Base-by-base conservation (phyloP, 495 filamentous ascomycete species). In the Opeltia flavorubescens region DNA sequence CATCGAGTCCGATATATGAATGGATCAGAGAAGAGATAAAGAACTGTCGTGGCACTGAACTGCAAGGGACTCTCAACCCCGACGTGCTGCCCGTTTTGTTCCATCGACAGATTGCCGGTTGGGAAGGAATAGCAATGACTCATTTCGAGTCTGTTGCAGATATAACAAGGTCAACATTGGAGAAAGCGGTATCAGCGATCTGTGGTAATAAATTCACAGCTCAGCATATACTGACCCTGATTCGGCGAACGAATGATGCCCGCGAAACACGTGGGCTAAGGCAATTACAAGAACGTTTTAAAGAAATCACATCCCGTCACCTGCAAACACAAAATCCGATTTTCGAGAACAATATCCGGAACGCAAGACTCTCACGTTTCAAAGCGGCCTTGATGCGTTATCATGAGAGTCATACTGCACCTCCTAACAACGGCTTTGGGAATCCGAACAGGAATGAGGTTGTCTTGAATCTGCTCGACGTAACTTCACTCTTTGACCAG, bases 41-140 rank as follows among this genome's bases (percentile, higher is more conserved):
- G n/a, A 25, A n/a, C 28, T 48, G 38, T 27, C 26, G 36, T 31
- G 54, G 54, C 17, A 46, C 30, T 11, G 54, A 56, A 33, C 42
- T 56, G 0, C 24, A 39, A 24, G 51, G 51, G 6, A 48, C 54
- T 4, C 21, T 45, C 13, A 58, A 58, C 29, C 50, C 54, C 0
- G 53, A 52, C 27, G 47, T 58, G 8, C 31, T 58, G 11, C 50
- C 54, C 17, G 41, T 50, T 9, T 47, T 58, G 4, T 58, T 50
- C 33, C 42, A 45, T 23, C 48, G 49, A 29, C 55, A 58, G 50
- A 50, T 54, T 11, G 5, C 13, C 17, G 46, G 38, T 18, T 58
- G 55, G 55, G 31, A 40, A 30, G n/a, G 4, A 4, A 27, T 56
- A 9, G 40, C 31, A n/a, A 23, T 43, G 33, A 13, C 36, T 1